phyloP scores from a whole-genome alignment of 768 basidiomycete genomes.

The Agaricus subrufescens region DNA sequence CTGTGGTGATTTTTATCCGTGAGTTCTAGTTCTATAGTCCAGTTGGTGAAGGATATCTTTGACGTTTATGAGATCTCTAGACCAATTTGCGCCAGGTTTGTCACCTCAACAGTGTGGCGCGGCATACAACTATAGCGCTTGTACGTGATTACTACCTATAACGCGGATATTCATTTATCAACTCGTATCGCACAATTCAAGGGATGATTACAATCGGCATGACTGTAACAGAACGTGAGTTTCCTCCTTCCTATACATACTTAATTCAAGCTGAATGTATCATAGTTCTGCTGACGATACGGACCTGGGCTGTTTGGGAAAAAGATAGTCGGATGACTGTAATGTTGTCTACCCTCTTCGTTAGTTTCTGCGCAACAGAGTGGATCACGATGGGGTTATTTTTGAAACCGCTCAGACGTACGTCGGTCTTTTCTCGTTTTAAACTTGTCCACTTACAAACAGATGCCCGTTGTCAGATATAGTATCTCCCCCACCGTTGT shows the following conservation, averaged over 20 bases:
- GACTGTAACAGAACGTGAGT: constrained; percentile 6
- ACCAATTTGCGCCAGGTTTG: neutral
- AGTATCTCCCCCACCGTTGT: neutral
- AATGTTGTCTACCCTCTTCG: neutral
- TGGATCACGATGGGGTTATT: neutral
- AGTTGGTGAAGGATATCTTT: neutral
- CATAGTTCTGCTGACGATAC: constrained; percentile 9
- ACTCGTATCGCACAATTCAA: neutral
- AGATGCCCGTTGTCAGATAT: neutral
- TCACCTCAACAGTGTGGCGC: neutral
- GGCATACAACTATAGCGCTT: constrained; percentile 6
- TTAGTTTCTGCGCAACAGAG: neutral
- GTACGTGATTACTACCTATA: neutral
- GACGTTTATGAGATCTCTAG: neutral
- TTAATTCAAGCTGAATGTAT: neutral
- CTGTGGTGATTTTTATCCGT: neutral
- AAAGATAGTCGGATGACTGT: constrained; percentile 1
- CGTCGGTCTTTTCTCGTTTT: neutral
- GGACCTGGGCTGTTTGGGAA: constrained; percentile 14
- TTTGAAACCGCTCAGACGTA: neutral
- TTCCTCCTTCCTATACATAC: neutral
- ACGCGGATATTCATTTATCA: neutral
- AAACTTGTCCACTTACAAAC: neutral
- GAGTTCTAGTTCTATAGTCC: neutral
- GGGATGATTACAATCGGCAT: constrained; percentile 8